These are phyloP conservation scores for Lachnellula suecica DNA, from an alignment of 2,329 filamentous ascomycete genomes.

Conservation along the genomic window DNA sequence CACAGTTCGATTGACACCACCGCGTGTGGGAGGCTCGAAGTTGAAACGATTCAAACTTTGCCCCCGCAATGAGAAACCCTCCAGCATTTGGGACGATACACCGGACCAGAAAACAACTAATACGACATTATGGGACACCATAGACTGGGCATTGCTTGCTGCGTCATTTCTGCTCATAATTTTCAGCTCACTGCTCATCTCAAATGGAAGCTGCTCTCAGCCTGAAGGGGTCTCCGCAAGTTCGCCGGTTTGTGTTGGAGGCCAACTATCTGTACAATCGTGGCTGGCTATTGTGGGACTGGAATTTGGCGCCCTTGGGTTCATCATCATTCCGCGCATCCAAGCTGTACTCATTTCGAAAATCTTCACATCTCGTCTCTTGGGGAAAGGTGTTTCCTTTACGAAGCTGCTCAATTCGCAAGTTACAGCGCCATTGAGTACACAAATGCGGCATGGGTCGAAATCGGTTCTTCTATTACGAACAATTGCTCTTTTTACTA, in stretches of 20 bases:
- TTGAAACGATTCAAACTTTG: background rate
- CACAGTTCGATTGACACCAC: background rate
- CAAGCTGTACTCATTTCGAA: slow-evolving; percentile 8
- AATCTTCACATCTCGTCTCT: slow-evolving; percentile 5
- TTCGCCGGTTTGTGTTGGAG: slow-evolving; percentile 7
- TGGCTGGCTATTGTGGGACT: slow-evolving; percentile 14
- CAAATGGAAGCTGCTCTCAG: slow-evolving; percentile 3
- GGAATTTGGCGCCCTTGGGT: slow-evolving; percentile 2
- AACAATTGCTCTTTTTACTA: background rate
- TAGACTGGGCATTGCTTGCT: slow-evolving; percentile 7
- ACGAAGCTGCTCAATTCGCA: slow-evolving; percentile 9
- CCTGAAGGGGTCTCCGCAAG: background rate
- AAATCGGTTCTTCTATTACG: slow-evolving; percentile 4
- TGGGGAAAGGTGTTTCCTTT: slow-evolving; percentile 1
- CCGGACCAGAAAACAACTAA: slow-evolving; percentile 3
- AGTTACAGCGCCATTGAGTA: background rate
- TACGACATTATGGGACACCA: background rate
- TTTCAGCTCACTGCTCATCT: slow-evolving; percentile 2
- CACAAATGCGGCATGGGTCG: background rate
- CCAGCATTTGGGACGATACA: background rate
- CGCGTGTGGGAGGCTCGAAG: background rate
- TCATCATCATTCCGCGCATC: slow-evolving; percentile 4
- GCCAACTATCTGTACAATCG: slow-evolving; percentile 7
- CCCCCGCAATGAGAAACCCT: background rate
- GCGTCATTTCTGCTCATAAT: slow-evolving; percentile 1